Evolutionary conservation across 1,284 basidiomycete genomes (phyloP).

Genomic region (Puccinia horiana): DNA sequence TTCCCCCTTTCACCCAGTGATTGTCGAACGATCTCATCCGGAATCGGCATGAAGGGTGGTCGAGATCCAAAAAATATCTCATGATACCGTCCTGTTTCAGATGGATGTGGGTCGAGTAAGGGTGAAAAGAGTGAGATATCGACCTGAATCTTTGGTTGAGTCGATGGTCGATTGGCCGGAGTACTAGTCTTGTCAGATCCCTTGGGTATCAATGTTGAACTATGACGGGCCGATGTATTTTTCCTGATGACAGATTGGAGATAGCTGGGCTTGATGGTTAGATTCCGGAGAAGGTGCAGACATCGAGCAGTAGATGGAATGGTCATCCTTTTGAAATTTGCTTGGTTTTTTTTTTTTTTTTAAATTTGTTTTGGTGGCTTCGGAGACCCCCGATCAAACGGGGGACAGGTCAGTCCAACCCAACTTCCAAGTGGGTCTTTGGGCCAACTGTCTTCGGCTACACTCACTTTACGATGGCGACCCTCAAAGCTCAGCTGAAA

Average conservation of each 20-base stretch:
- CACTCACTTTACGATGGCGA: conserved; percentile 22
- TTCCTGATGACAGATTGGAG: background rate
- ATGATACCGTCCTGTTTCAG: conserved; percentile 36
- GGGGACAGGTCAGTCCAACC: too few species aligned
- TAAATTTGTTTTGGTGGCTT: background rate
- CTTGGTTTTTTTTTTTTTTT: background rate
- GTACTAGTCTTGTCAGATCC: background rate
- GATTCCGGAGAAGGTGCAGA: background rate
- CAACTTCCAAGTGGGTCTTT: too few species aligned
- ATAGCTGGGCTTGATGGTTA: background rate
- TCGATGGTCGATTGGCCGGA: background rate
- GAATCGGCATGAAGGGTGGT: conserved; percentile 29
- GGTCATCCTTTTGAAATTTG: background rate
- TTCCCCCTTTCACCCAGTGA: conserved; percentile 32
- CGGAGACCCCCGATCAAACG: background rate
- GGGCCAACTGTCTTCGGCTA: background rate
- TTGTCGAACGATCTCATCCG: conserved; percentile 37
- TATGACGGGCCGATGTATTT: background rate
- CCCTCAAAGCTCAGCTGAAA: conserved; percentile 42
- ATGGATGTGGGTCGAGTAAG: conserved; percentile 41
- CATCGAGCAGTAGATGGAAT: background rate
- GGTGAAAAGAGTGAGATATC: conserved; percentile 47
- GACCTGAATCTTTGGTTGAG: background rate
- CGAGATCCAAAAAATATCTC: conserved; percentile 39
- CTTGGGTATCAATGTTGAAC: background rate